These are phyloP conservation scores for Phytomonas sp. DNA, from an alignment of 208 protist genomes.

Conservation along the genomic window DNA sequence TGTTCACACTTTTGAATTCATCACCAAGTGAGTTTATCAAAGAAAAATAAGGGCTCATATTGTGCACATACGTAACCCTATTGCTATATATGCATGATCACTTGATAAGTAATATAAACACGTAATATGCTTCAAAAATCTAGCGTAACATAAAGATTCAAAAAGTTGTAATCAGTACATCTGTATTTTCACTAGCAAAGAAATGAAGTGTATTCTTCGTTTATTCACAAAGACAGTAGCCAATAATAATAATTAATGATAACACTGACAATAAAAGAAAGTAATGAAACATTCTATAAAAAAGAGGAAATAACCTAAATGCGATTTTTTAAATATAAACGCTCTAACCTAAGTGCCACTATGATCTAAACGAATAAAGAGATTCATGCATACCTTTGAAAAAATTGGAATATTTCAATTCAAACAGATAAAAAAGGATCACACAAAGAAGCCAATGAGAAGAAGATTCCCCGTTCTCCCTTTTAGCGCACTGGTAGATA, in stretches of 20 bases:
- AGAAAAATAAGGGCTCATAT: background rate
- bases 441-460: background rate
- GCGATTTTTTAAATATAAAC: conserved; percentile 4
- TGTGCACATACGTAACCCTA: background rate
- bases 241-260: conserved; percentile 8
- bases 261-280: background rate
- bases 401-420: background rate
- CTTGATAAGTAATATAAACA: background rate
- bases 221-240: conserved; percentile 13
- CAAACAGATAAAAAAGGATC: conserved; percentile 4
- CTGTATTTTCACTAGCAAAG: background rate
- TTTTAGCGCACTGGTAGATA: background rate
- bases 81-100: background rate
- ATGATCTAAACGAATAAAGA: conserved; percentile 6
- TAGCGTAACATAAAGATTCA: conserved; percentile 6
- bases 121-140: background rate
- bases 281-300: conserved; percentile 8
- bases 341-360: background rate
- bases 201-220: background rate
- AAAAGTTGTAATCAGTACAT: background rate
- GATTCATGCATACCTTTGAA: background rate
- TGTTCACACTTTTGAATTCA: background rate
- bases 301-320: conserved; percentile 8
- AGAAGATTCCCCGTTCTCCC: background rate
- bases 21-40: background rate